These are phyloP conservation scores for Apophysomyces elegans DNA, from an alignment of 371 early-diverging fungal species.

Conservation along the genomic window DNA sequence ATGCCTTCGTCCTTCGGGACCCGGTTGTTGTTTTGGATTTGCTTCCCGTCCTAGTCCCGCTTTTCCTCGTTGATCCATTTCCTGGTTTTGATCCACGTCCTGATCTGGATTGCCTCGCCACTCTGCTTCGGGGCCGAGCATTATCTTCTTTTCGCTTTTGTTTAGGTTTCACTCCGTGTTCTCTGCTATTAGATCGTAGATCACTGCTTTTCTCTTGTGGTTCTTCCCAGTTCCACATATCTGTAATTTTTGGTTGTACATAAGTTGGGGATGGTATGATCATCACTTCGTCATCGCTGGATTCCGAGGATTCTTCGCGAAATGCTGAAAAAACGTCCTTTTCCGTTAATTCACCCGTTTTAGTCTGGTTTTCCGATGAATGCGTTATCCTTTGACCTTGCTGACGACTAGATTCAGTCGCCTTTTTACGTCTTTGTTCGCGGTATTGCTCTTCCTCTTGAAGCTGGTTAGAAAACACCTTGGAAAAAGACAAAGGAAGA, in stretches of 20 bases:
- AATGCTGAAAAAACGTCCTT: background rate
- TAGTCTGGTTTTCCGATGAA: background rate
- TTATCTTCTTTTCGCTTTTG: background rate
- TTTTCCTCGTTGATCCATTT: no score
- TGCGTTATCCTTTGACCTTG: background rate
- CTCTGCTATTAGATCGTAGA: background rate
- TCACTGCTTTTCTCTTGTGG: background rate
- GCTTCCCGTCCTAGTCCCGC: no score
- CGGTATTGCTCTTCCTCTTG: conserved; percentile 10
- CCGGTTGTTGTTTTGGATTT: no score
- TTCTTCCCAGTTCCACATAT: background rate
- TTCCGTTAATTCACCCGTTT: background rate
- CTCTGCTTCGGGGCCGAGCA: background rate
- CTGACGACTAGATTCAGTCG: background rate
- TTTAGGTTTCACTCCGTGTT: background rate
- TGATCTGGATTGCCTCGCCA: no score
- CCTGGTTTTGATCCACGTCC: no score
- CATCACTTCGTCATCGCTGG: background rate
- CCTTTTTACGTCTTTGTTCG: background rate
- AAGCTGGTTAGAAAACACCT: conserved; percentile 1
- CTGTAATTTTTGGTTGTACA: background rate
- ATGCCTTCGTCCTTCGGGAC: background rate
- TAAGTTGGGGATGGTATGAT: background rate
- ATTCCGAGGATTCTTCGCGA: background rate
- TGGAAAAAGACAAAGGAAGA: conserved; percentile 11